A percentile compares a stretch with the other conserved stretches of the same genome.
These are phyloP conservation scores for Aspergillus ruber DNA, from an alignment of 2,329 filamentous ascomycete genomes.

Conservation along the genomic window DNA sequence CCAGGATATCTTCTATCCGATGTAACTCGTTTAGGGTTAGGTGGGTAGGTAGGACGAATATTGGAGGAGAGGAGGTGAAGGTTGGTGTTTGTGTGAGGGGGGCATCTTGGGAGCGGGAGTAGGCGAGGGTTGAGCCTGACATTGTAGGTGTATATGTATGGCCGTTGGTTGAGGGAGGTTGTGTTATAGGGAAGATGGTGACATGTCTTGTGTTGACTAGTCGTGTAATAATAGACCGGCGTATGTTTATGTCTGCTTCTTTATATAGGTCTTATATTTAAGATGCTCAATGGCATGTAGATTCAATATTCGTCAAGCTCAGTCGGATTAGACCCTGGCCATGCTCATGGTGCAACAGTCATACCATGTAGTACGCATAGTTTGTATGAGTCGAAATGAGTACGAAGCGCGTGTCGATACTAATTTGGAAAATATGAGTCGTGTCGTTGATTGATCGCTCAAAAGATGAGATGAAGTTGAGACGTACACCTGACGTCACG, in stretches of 20 bases:
- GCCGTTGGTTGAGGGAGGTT: neutral
- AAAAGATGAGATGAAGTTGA: neutral
- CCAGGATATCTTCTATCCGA: constrained; percentile 58
- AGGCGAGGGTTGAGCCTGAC: neutral
- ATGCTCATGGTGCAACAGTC: too few relatives aligned
- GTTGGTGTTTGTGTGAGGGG: constrained; percentile 1
- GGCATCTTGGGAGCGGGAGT: neutral
- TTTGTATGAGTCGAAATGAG: too few relatives aligned
- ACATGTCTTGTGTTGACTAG: neutral
- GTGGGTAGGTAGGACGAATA: constrained; percentile 69
- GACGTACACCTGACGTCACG: neutral
- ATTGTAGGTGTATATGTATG: neutral
- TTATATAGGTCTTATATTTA: too few relatives aligned
- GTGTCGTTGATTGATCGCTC: neutral
- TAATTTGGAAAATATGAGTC: too few relatives aligned
- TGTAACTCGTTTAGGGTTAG: constrained; percentile 59
- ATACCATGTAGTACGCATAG: too few relatives aligned
- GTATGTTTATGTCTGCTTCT: neutral
- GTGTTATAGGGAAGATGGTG: neutral
- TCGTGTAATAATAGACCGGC: neutral
- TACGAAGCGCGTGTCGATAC: too few relatives aligned
- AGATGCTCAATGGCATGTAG: neutral
- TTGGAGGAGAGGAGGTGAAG: constrained; percentile 48
- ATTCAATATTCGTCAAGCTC: neutral
- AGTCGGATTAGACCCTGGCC: too few relatives aligned